Evolutionary conservation across 2,329 filamentous ascomycete genomes (phyloP).

Genomic region (Clarireedia homoeocarpa): DNA sequence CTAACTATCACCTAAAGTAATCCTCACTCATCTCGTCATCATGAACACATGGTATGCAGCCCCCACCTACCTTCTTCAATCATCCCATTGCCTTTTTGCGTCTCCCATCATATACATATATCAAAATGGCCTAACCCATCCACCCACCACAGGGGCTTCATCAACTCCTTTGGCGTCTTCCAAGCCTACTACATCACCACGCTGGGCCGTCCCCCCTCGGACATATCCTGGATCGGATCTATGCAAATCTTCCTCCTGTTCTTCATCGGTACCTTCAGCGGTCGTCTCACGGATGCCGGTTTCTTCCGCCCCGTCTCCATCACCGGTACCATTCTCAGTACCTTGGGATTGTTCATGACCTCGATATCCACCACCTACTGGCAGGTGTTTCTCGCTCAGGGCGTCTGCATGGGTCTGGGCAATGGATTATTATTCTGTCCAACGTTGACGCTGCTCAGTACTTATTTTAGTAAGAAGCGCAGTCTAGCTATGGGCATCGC

Average conservation of each 20-base stretch:
- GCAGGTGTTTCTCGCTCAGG: conserved; percentile 38
- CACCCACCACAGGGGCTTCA: conserved; percentile 27
- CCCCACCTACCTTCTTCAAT: too few species aligned
- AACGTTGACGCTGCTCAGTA: conserved; percentile 31
- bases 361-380: conserved; percentile 34
- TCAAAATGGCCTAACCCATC: neutral
- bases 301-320: conserved; percentile 29
- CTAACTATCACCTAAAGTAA: conserved; percentile 7
- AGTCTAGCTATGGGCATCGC: conserved; percentile 33
- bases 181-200: conserved; percentile 35
- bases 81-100: neutral
- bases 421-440: conserved; percentile 36
- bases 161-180: conserved; percentile 37
- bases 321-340: conserved; percentile 25
- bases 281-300: conserved; percentile 34
- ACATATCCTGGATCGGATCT: conserved; percentile 40
- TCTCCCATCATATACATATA: neutral
- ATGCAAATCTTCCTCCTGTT: conserved; percentile 37
- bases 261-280: conserved; percentile 34
- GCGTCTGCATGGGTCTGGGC: conserved; percentile 34
- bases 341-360: conserved; percentile 35
- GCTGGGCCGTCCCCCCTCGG: conserved; percentile 28
- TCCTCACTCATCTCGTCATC: conserved; percentile 23
- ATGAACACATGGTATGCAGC: conserved; percentile 25
- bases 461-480: conserved; percentile 35